Conservation (phyloP, 306 rosid genomes). For the Trifolium fragiferum region DNA sequence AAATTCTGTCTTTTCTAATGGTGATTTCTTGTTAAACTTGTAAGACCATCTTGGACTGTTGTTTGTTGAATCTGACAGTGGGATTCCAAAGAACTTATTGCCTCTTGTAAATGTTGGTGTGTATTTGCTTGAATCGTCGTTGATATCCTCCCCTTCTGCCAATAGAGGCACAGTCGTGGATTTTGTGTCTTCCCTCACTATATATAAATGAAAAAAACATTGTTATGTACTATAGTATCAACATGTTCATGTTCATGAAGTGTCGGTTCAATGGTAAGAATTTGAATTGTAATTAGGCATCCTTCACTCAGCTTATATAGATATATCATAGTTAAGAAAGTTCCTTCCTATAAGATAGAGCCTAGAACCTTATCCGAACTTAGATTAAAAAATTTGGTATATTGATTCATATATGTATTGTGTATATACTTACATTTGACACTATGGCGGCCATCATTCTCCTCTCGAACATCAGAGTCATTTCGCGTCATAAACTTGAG, state of each 20-base stretch:
- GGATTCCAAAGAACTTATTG: slow-evolving; percentile 75
- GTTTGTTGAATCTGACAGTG: slow-evolving; percentile 72
- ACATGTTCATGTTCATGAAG: not conserved
- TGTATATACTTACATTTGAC: slow-evolving; percentile 46
- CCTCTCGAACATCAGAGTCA: slow-evolving; percentile 33
- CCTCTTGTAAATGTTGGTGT: slow-evolving; percentile 61
- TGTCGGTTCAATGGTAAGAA: not conserved
- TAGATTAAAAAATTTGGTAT: not conserved
- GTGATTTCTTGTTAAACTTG: slow-evolving; percentile 59
- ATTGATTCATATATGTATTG: not conserved
- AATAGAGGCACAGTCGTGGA: slow-evolving; percentile 51
- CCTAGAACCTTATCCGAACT: too few relatives aligned
- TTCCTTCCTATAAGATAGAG: too few relatives aligned
- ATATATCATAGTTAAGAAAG: too few relatives aligned
- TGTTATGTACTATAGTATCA: not conserved
- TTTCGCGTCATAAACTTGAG: slow-evolving; percentile 38
- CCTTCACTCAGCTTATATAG: too few relatives aligned
- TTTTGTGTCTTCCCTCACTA: slow-evolving; percentile 66
- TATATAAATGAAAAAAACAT: slow-evolving; percentile 29
- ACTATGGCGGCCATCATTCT: slow-evolving; percentile 12
- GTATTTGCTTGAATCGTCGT: slow-evolving; percentile 50
- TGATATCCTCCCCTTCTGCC: slow-evolving; percentile 55
- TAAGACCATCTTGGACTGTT: slow-evolving; percentile 68
- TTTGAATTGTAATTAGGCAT: not conserved
- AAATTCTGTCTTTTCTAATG: slow-evolving; percentile 58